phyloP scores from a whole-genome alignment of 176 grass and related monocot species.

The barley (Hordeum vulgare) region DNA sequence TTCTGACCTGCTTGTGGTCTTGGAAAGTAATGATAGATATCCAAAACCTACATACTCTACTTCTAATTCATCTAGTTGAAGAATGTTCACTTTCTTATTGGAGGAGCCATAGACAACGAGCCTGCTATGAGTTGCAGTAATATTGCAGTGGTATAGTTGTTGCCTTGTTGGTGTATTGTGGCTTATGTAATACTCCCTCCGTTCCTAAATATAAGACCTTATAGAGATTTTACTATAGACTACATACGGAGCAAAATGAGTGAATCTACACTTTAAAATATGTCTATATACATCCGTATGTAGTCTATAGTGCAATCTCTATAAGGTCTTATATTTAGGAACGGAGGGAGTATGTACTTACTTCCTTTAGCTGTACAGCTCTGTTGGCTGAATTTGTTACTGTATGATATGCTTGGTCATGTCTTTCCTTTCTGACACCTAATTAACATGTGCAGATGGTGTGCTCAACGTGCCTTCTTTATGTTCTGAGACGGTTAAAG shows the following conservation, averaged over 20 bases:
- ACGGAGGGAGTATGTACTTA: background rate
- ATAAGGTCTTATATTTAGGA: too few species aligned
- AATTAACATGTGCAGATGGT: constrained; percentile 62
- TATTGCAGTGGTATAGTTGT: background rate
- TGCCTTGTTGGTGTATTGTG: background rate
- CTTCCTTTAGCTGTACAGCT: background rate
- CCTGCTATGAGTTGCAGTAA: background rate
- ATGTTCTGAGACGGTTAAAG: constrained; percentile 75
- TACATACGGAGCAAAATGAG: too few species aligned
- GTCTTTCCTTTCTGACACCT: constrained; percentile 12
- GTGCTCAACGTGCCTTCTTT: constrained; percentile 77
- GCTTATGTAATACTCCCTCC: background rate
- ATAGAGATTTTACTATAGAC: too few species aligned
- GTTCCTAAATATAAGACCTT: too few species aligned
- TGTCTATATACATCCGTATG: too few species aligned
- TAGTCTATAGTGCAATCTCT: too few species aligned
- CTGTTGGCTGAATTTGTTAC: background rate
- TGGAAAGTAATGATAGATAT: background rate
- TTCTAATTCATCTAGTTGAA: background rate
- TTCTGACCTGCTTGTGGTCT: background rate
- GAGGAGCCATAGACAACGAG: background rate
- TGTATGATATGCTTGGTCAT: background rate
- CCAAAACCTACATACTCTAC: background rate
- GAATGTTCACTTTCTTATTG: background rate
- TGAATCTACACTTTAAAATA: too few species aligned